Evolutionary conservation across 768 basidiomycete species (phyloP).

Genomic region (Thelephora ganbajun): DNA sequence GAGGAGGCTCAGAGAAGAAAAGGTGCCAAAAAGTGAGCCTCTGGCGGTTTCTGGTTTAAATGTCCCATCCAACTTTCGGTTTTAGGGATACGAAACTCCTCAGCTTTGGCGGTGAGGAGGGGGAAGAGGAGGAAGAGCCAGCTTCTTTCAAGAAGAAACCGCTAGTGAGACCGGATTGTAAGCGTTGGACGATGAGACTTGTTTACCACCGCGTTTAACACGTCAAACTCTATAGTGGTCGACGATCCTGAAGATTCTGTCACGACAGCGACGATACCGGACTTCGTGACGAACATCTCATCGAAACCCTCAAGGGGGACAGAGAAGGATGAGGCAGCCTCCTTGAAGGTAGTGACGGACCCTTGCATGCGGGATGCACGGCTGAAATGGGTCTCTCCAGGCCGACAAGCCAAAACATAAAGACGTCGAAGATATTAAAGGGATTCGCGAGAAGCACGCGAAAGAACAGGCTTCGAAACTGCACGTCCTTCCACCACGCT

Average conservation of each 20-base stretch:
- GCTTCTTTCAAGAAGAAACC: constrained; percentile 57
- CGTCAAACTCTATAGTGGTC: constrained; percentile 16
- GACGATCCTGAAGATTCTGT: constrained; percentile 20
- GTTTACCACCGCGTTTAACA: background rate
- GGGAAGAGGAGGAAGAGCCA: constrained; percentile 44
- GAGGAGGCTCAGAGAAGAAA: constrained; percentile 60
- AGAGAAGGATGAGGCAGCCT: background rate
- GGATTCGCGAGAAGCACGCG: constrained; percentile 65
- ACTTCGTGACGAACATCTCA: constrained; percentile 5
- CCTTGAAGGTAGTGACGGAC: too few relatives aligned
- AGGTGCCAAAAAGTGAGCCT: constrained; percentile 76
- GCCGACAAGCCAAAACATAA: constrained; percentile 23
- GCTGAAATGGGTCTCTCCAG: background rate
- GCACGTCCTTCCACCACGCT: constrained; percentile 23
- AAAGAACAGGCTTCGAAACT: constrained; percentile 50
- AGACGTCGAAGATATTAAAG: constrained; percentile 41
- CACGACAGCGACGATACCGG: constrained; percentile 8
- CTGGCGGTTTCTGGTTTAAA: background rate
- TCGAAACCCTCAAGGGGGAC: background rate
- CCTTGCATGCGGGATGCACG: background rate
- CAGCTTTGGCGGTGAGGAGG: constrained; percentile 75
- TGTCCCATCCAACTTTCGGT: constrained; percentile 1
- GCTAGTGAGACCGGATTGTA: constrained; percentile 75
- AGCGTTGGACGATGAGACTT: constrained; percentile 15
- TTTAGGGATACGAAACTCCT: constrained; percentile 76